Evolutionary conservation across 1,139 yeast genomes (phyloP).

Genomic region (Starmera stellimalicola): DNA sequence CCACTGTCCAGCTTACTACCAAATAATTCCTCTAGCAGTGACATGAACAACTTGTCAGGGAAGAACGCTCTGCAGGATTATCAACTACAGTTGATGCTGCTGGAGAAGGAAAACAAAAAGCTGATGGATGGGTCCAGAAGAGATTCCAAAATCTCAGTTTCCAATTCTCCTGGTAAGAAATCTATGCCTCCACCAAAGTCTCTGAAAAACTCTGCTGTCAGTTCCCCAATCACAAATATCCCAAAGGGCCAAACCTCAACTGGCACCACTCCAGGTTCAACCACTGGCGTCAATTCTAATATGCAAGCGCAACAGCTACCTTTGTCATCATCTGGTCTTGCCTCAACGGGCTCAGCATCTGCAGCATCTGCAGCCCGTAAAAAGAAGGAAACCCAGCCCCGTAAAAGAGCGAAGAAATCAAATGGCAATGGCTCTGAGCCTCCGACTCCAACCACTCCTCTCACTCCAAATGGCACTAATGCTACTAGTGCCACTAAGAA

Average conservation of each 20-base stretch:
- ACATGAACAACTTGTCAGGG: conserved; percentile 10
- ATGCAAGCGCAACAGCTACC: no score
- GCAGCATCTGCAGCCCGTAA: conserved; percentile 12
- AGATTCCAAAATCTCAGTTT: conserved; percentile 21
- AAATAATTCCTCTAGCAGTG: conserved; percentile 1
- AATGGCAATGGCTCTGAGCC: conserved; percentile 20
- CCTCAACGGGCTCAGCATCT: conserved; percentile 10
- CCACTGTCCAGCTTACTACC: conserved; percentile 4
- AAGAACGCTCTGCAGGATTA: conserved; percentile 51
- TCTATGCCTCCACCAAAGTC: conserved; percentile 16
- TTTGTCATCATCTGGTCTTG: conserved; percentile 1
- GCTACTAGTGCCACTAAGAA: conserved; percentile 1
- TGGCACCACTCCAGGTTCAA: conserved; percentile 3
- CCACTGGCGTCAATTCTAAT: no score
- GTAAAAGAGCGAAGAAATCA: conserved; percentile 24
- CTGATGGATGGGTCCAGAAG: conserved; percentile 35
- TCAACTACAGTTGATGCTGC: conserved; percentile 63
- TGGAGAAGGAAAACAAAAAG: conserved; percentile 65
- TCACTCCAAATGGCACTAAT: conserved; percentile 15
- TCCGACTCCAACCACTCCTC: conserved; percentile 22
- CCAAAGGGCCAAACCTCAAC: conserved; percentile 1
- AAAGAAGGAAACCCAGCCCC: conserved; percentile 13
- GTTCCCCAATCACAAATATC: conserved; percentile 13
- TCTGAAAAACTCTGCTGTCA: conserved; percentile 14
- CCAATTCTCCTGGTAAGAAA: conserved; percentile 5